Conservation (phyloP, 2,329 filamentous ascomycete species). For the Lachnellula hyalina region DNA sequence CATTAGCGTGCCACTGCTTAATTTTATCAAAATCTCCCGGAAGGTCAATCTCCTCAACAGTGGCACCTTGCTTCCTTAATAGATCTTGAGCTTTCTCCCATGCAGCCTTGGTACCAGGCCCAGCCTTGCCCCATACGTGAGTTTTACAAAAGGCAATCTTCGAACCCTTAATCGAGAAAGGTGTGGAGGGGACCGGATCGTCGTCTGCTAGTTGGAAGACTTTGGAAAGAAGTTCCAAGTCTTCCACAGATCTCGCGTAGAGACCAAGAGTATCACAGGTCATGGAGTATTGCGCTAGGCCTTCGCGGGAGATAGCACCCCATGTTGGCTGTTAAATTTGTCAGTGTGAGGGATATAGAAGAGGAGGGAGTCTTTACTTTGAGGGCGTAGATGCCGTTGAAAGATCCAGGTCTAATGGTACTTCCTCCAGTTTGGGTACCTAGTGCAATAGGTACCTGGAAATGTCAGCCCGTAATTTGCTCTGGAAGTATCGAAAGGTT, state of each 20-base stretch:
- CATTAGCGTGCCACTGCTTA: constrained; percentile 45
- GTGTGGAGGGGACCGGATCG: constrained; percentile 23
- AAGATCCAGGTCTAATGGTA: constrained; percentile 58
- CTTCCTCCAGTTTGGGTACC: constrained; percentile 64
- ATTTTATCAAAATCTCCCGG: constrained; percentile 44
- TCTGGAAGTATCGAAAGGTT: background rate
- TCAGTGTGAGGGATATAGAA: background rate
- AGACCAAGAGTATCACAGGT: constrained; percentile 59
- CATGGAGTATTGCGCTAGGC: constrained; percentile 52
- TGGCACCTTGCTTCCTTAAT: constrained; percentile 43
- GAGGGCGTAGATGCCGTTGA: constrained; percentile 58
- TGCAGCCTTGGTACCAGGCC: constrained; percentile 39
- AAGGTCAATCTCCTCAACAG: constrained; percentile 51
- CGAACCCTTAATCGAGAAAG: constrained; percentile 38
- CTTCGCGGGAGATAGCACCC: constrained; percentile 57
- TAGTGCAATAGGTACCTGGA: constrained; percentile 45
- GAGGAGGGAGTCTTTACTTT: constrained; percentile 36
- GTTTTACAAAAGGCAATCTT: constrained; percentile 53
- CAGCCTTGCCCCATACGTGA: constrained; percentile 44
- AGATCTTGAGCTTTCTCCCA: constrained; percentile 37
- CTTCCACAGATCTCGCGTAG: constrained; percentile 51
- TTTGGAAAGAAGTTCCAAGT: constrained; percentile 51
- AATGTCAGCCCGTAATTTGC: background rate
- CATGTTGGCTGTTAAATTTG: constrained; percentile 46
- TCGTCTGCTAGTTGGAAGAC: constrained; percentile 52